Percentiles rank a stretch among this genome's conserved stretches.
Evolutionary conservation across 257 asterid species (phyloP).

Genomic region (Gentiana dahurica): DNA sequence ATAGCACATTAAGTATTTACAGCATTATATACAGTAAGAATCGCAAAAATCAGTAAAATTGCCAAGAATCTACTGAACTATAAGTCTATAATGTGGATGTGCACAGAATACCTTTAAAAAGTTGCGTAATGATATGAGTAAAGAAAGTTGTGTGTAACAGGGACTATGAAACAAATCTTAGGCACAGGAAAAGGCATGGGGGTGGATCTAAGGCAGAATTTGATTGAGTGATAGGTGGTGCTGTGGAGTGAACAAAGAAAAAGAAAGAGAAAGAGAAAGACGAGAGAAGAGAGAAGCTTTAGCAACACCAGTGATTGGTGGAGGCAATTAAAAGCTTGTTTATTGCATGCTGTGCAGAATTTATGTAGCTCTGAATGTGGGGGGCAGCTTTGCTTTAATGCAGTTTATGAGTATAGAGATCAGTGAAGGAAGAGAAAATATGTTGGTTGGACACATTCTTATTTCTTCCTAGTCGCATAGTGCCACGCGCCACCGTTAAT

Average conservation of each 20-base stretch:
- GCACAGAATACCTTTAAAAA: slow-evolving; percentile 14
- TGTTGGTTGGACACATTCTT: no score
- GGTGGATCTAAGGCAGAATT: slow-evolving; percentile 57
- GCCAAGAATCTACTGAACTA: slow-evolving; percentile 11
- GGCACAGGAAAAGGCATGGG: slow-evolving; percentile 16
- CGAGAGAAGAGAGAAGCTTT: background rate
- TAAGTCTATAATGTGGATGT: background rate
- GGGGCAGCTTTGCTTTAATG: slow-evolving; percentile 12
- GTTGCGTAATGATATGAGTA: slow-evolving; percentile 6
- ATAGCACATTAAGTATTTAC: slow-evolving; percentile 3
- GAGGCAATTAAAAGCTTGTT: slow-evolving; percentile 5
- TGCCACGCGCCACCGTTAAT: no score
- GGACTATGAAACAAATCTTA: slow-evolving; percentile 1
- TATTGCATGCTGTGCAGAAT: background rate
- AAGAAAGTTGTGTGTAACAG: slow-evolving; percentile 6
- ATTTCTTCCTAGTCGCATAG: no score
- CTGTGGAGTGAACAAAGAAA: background rate
- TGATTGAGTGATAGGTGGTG: no score
- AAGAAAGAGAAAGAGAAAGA: slow-evolving; percentile 2
- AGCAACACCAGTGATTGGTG: background rate
- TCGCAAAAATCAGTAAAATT: slow-evolving; percentile 9
- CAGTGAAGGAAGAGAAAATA: background rate
- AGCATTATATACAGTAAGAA: slow-evolving; percentile 1
- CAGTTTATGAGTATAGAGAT: slow-evolving; percentile 13
- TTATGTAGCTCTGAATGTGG: background rate